Evolutionary conservation across 1,284 basidiomycete genomes (phyloP), one percentile per base, ranked within the genome.

Genomic region (Naganishia liquefaciens): DNA sequence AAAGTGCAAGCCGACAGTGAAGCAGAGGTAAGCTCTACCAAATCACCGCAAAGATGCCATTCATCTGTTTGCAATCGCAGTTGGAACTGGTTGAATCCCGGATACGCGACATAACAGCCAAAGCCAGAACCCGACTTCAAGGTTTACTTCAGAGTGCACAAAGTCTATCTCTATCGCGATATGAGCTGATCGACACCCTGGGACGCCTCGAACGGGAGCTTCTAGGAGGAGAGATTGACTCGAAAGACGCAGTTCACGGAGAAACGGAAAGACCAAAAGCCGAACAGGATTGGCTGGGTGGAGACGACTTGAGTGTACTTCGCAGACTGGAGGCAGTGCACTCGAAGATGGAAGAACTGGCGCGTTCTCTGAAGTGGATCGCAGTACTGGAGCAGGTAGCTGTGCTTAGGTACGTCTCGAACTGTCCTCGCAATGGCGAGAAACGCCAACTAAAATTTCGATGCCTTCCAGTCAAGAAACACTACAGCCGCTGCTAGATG

Each of bases 241-340:
- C 30, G 11, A 13, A 47, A 63, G 50, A 27, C 13, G 23, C 9
- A 10, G 21, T 7, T 28, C 27, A 9, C 10, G 47, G 52, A 17
- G 37, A 15, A 27, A 6, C 10, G 19, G 50, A 49, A 39, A n/a
- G n/a, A n/a, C n/a, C n/a, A n/a, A n/a, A n/a, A n/a, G n/a, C n/a
- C n/a, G 44, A 50, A 11, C 54, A 28, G 19, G 11, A 28, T 19
- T 6, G 42, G 9, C n/a, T 25, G 13, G 25, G 25, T 33, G 57
- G 67, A 33, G 54, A 66, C 2, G 52, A 55, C 2, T 25, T 66
- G 54, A 74, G 71, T 42, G 62, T 77, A 5, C 57, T 77, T 39
- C 74, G 80, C 0, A 79, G 91, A 13, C 80, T 94, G n/a, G 89
- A 94, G 77, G 87, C 87, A 44, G 81, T 93, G 67, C 89, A 93